Evolutionary conservation across 1,284 basidiomycete species (phyloP).

Genomic region (Phlebopus sp.): DNA sequence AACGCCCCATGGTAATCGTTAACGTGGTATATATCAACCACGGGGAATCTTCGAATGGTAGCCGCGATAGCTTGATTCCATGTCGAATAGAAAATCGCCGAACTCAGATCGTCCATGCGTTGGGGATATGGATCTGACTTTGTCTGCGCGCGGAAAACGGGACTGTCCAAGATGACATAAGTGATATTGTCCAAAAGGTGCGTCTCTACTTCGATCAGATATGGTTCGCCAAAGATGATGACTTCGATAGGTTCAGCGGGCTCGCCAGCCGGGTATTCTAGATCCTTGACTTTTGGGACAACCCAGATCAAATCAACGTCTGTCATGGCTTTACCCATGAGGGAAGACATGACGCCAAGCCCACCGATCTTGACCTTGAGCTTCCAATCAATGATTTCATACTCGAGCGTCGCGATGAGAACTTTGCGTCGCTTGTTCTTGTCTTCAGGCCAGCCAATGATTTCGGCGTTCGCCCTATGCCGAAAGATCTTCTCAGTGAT

Average conservation of each 20-base stretch:
- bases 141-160: conserved; percentile 92
- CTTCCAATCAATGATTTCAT: conserved; percentile 96
- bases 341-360: conserved; percentile 92
- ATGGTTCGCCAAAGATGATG: conserved; percentile 92
- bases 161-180: conserved; percentile 87
- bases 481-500: conserved; percentile 67
- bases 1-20: conserved; percentile 93
- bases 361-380: conserved; percentile 96
- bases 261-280: conserved; percentile 89
- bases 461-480: conserved; percentile 52
- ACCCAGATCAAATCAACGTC: conserved; percentile 94
- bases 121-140: conserved; percentile 92
- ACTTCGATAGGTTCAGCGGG: conserved; percentile 91
- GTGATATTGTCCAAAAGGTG: conserved; percentile 92
- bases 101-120: conserved; percentile 93
- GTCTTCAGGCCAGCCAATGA: conserved; percentile 93
- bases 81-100: conserved; percentile 94
- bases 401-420: conserved; percentile 88
- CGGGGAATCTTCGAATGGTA: conserved; percentile 78
- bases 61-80: conserved; percentile 96
- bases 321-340: conserved; percentile 96
- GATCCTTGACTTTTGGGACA: conserved; percentile 87
- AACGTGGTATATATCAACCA: conserved; percentile 86
- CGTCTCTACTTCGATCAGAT: conserved; percentile 91
- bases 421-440: conserved; percentile 86